phyloP scores from a whole-genome alignment of 352 stramenopile species.

The Phytopythium delawarense region DNA sequence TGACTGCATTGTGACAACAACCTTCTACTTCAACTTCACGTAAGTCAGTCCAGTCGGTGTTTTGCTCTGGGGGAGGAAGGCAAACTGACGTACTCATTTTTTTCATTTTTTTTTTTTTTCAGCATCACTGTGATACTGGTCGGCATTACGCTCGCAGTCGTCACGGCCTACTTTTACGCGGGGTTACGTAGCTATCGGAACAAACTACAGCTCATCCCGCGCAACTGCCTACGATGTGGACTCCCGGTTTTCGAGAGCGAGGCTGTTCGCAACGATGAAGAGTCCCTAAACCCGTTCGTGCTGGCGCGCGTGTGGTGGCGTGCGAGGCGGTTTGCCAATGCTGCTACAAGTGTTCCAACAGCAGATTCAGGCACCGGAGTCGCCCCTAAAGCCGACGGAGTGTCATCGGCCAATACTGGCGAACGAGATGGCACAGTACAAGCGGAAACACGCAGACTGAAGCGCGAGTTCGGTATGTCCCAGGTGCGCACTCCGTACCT shows the following conservation, averaged over 20 bases:
- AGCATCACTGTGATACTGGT: conserved; percentile 60
- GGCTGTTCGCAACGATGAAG: conserved; percentile 42
- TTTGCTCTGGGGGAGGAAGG: neutral
- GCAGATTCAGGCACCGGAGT: neutral
- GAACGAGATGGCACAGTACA: conserved; percentile 3
- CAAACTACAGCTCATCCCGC: conserved; percentile 64
- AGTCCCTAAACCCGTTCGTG: conserved; percentile 46
- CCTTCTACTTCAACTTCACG: conserved; percentile 77
- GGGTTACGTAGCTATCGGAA: conserved; percentile 58
- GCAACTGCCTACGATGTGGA: conserved; percentile 63
- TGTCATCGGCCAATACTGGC: neutral
- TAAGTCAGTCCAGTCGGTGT: conserved; percentile 13
- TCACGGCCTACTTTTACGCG: conserved; percentile 61
- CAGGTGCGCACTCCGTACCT: conserved; percentile 66
- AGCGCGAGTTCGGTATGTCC: conserved; percentile 71
- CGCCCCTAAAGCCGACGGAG: neutral
- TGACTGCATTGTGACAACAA: conserved; percentile 70
- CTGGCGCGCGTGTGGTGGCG: conserved; percentile 45
- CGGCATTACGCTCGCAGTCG: conserved; percentile 31
- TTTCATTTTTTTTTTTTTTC: neutral
- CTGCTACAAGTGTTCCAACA: neutral
- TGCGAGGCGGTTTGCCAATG: conserved; percentile 6
- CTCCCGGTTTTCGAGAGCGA: conserved; percentile 60
- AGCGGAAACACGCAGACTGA: conserved; percentile 35
- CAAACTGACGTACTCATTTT: neutral